Percentiles rank a stretch among this genome's conserved stretches.
These are phyloP conservation scores for Rhizopogon sp. DNA, from an alignment of 768 basidiomycete genomes.

Conservation along the genomic window DNA sequence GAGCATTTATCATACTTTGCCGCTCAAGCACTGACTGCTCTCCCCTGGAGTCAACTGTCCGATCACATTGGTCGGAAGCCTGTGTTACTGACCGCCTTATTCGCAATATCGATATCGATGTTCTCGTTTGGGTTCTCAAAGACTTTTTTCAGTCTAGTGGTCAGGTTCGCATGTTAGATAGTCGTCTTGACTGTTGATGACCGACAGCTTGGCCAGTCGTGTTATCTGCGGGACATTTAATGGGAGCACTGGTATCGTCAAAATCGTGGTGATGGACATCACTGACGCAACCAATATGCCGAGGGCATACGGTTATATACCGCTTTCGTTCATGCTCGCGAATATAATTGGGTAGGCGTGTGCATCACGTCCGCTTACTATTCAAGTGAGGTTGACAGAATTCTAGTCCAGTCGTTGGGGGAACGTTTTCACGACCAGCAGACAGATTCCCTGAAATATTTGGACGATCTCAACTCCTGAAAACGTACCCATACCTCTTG, in stretches of 20 bases:
- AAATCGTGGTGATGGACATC: slow-evolving; percentile 36
- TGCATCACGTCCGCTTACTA: slow-evolving; percentile 4
- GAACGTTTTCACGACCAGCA: slow-evolving; percentile 54
- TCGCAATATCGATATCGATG: slow-evolving; percentile 44
- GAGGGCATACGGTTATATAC: slow-evolving; percentile 51
- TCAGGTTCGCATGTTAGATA: slow-evolving; percentile 32
- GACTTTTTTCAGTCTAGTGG: slow-evolving; percentile 43
- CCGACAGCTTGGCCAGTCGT: slow-evolving; percentile 19
- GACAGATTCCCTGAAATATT: slow-evolving; percentile 63
- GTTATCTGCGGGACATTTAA: slow-evolving; percentile 36
- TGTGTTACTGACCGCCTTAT: slow-evolving; percentile 42
- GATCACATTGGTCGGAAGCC: slow-evolving; percentile 52
- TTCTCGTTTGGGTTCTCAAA: slow-evolving; percentile 50
- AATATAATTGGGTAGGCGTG: slow-evolving; percentile 31
- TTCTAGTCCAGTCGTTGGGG: slow-evolving; percentile 62
- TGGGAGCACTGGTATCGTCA: slow-evolving; percentile 43
- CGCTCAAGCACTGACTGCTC: slow-evolving; percentile 47
- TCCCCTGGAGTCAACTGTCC: slow-evolving; percentile 55
- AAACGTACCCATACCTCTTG: slow-evolving; percentile 67
- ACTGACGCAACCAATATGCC: slow-evolving; percentile 13
- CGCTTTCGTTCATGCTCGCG: slow-evolving; percentile 36
- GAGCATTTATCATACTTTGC: slow-evolving; percentile 54
- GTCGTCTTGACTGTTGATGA: neutral
- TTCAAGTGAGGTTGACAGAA: neutral
- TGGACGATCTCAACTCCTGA: slow-evolving; percentile 51